A percentile compares a stretch with the other conserved stretches of the same genome.
These are phyloP conservation scores for Xerocomus amazonicus DNA, from an alignment of 1,284 basidiomycete species.

Conservation along the genomic window DNA sequence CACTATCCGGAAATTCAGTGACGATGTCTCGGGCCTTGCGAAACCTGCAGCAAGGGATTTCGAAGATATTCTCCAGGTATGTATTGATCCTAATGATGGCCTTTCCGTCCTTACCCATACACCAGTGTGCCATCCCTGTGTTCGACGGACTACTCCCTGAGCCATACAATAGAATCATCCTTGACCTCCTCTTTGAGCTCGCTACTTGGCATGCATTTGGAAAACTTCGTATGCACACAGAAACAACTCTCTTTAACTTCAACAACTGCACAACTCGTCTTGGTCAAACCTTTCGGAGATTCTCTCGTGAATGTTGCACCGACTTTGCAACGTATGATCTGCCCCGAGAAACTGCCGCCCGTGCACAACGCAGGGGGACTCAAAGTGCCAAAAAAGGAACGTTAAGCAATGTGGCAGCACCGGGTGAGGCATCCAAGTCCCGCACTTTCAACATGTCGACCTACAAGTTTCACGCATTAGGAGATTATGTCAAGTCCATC, in stretches of 20 bases:
- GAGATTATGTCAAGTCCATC: background rate
- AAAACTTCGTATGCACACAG: background rate
- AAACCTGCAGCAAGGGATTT: background rate
- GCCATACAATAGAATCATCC: background rate
- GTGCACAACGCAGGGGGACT: background rate
- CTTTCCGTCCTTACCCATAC: background rate
- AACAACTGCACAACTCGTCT: background rate
- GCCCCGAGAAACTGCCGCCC: background rate
- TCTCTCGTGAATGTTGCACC: background rate
- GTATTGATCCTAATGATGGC: background rate
- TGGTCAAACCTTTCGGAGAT: background rate
- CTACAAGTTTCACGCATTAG: background rate
- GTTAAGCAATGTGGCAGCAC: too few relatives aligned
- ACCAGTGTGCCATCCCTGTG: background rate
- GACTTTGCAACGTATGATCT: background rate
- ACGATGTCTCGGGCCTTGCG: background rate
- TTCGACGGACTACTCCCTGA: background rate
- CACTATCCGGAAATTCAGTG: background rate
- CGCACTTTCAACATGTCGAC: background rate
- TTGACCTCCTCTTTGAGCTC: background rate
- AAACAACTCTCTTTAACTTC: background rate
- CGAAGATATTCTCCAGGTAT: background rate
- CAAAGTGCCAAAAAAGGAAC: background rate
- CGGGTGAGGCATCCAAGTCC: background rate
- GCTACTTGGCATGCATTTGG: background rate